phyloP scores from a whole-genome alignment of 768 basidiomycete species.

The Boletus bicolor region DNA sequence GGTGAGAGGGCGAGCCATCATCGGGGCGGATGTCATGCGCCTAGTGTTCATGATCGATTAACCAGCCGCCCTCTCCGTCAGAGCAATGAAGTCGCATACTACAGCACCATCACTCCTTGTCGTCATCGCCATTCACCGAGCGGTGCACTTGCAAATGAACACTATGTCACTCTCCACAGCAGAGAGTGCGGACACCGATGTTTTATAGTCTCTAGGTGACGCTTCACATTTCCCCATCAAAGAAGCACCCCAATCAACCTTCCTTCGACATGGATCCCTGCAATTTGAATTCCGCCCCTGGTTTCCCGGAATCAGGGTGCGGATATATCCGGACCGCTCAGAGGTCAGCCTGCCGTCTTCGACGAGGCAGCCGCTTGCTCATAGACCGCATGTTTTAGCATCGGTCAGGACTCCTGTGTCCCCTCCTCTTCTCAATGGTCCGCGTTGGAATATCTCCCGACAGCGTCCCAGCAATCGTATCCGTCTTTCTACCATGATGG shows the following conservation, averaged over 20 bases:
- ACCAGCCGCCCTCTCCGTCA: slow-evolving; percentile 20
- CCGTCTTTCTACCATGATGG: not conserved
- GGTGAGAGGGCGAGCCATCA: slow-evolving; percentile 21
- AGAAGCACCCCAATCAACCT: slow-evolving; percentile 15
- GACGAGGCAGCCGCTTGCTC: slow-evolving; percentile 5
- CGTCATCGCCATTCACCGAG: slow-evolving; percentile 26
- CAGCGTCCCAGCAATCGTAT: slow-evolving; percentile 4
- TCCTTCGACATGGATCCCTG: slow-evolving; percentile 18
- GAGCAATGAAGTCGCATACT: slow-evolving; percentile 24
- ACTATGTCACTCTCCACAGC: slow-evolving; percentile 16
- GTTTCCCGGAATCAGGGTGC: not conserved
- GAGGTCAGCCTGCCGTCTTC: slow-evolving; percentile 14
- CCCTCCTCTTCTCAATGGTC: not conserved
- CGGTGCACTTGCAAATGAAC: slow-evolving; percentile 20
- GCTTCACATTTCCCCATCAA: slow-evolving; percentile 20
- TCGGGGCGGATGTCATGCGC: slow-evolving; percentile 20
- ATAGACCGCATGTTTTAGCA: slow-evolving; percentile 12
- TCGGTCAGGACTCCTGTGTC: not conserved
- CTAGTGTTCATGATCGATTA: slow-evolving; percentile 17
- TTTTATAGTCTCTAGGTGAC: slow-evolving; percentile 20
- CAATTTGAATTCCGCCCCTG: slow-evolving; percentile 8
- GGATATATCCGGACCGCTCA: slow-evolving; percentile 2
- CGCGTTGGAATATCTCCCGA: not conserved
- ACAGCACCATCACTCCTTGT: slow-evolving; percentile 18
- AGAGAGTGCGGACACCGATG: slow-evolving; percentile 13